Evolutionary conservation across 2,329 filamentous ascomycete species (phyloP).

Genomic region (Talaromyces sp.): DNA sequence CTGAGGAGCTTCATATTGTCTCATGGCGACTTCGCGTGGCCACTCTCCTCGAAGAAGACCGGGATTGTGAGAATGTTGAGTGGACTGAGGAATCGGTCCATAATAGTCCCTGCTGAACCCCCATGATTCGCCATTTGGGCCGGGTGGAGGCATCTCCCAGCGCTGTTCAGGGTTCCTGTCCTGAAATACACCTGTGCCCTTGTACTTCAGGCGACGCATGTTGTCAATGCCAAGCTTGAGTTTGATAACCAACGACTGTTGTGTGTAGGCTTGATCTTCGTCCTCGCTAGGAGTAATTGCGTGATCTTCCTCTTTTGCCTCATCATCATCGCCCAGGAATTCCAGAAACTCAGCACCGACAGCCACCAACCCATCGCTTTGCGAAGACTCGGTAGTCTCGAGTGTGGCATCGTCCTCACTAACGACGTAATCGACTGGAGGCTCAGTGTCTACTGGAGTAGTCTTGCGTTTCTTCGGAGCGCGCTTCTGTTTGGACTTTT

Average conservation of each 20-base stretch:
- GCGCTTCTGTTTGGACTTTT: conserved; percentile 10
- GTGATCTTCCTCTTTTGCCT: background rate
- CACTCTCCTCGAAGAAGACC: conserved; percentile 17
- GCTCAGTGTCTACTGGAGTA: background rate
- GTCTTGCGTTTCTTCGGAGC: conserved; percentile 19
- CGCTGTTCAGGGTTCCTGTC: conserved; percentile 17
- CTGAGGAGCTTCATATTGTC: conserved; percentile 18
- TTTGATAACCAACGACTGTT: conserved; percentile 10
- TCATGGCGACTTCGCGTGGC: conserved; percentile 16
- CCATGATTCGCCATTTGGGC: conserved; percentile 12
- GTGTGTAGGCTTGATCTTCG: background rate
- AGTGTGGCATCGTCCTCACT: background rate
- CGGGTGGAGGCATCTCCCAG: conserved; percentile 14
- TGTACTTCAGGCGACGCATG: conserved; percentile 9
- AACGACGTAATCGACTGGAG: conserved; percentile 14
- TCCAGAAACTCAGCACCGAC: conserved; percentile 16
- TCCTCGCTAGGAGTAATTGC: background rate
- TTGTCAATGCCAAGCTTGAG: conserved; percentile 10
- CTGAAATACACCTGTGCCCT: conserved; percentile 16
- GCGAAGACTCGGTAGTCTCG: background rate
- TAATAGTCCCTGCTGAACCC: conserved; percentile 18
- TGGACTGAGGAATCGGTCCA: conserved; percentile 14
- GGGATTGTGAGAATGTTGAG: conserved; percentile 11
- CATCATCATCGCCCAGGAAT: background rate
- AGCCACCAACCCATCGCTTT: conserved; percentile 2